Evolutionary conservation across 2,329 filamentous ascomycete species (phyloP), one percentile per base, ranked within the genome.

Genomic region (Talaromyces pinophilus): DNA sequence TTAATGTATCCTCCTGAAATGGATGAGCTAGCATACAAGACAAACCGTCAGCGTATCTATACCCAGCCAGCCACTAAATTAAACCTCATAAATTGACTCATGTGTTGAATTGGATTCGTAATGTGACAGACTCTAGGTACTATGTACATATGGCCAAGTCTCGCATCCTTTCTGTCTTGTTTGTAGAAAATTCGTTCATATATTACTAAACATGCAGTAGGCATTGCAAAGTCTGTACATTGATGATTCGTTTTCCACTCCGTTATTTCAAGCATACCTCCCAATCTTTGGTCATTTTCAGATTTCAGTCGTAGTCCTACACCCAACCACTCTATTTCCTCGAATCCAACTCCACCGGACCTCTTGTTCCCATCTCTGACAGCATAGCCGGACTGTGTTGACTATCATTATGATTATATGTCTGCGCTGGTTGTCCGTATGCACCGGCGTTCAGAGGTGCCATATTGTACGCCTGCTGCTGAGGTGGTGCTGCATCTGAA

Each of bases 281-380:
- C 10, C 15, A 33, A 33, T 33, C 6, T 33, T 33, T 10, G 50
- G 35, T n/a, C 17, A 35, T 5, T 38, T 22, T 22, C 52, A 22
- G 17, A n/a, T 35, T 55, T 38, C 30, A 55, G n/a, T 7, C 30
- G n/a, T 5, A 38, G 10, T 7, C 42, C n/a, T 11, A 6, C 10
- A 30, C 15, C 48, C 48, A n/a, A 4, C 50, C 17, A 13, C 50
- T 52, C 30, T 55, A 63, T n/a, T 54, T 54, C 28, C 52, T 59
- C 8, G 54, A 57, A 25, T 64, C 62, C 28, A 64, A 64, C 6
- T 64, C 62, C 40, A 64, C 62, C 6, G 62, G 52, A 19, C 62
- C 62, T 35, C 40, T 44, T 2, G 54, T 57, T 59, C 13, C 62
- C 62, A 64, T 59, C 19, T 64, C 62, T 6, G 52, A 64, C 13